Conservation (phyloP, 2,329 filamentous ascomycete genomes). For the Aspergillus pseudoglaucus region DNA sequence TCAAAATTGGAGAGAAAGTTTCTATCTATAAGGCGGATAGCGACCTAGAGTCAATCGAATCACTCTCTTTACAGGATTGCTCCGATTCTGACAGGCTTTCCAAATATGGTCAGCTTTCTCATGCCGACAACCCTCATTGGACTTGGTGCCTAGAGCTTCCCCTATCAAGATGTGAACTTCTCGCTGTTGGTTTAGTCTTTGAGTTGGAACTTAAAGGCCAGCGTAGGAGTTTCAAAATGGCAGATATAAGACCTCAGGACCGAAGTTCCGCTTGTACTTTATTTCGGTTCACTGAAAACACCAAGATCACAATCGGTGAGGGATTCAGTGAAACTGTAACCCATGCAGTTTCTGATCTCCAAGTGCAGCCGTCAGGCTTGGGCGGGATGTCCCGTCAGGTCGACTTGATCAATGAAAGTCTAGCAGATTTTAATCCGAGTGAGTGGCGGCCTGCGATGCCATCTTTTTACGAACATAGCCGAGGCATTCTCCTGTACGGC, state of each 20-base stretch:
- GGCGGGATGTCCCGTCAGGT: slow-evolving; percentile 64
- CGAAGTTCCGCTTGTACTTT: slow-evolving; percentile 31
- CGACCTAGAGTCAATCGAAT: slow-evolving; percentile 49
- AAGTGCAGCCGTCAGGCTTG: slow-evolving; percentile 46
- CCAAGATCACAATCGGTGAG: slow-evolving; percentile 27
- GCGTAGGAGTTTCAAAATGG: slow-evolving; percentile 56
- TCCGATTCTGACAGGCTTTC: slow-evolving; percentile 37
- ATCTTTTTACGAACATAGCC: slow-evolving; percentile 38
- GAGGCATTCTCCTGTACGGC: slow-evolving; percentile 69
- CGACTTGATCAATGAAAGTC: slow-evolving; percentile 58
- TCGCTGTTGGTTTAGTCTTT: slow-evolving; percentile 65
- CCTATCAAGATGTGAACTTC: slow-evolving; percentile 53
- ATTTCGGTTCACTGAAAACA: slow-evolving; percentile 28
- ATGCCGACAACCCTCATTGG: slow-evolving; percentile 40
- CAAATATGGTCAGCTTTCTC: slow-evolving; percentile 27
- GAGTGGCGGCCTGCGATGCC: slow-evolving; percentile 29
- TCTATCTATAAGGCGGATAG: slow-evolving; percentile 51
- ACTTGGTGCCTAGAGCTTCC: slow-evolving; percentile 43
- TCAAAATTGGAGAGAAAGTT: slow-evolving; percentile 66
- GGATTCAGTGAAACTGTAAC: slow-evolving; percentile 12
- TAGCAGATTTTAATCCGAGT: slow-evolving; percentile 49
- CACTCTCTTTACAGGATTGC: slow-evolving; percentile 56
- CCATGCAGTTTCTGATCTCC: slow-evolving; percentile 9
- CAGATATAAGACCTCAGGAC: slow-evolving; percentile 47
- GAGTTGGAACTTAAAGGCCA: slow-evolving; percentile 54